A percentile compares a stretch with the other conserved stretches of the same genome.
phyloP scores from a whole-genome alignment of 345 rosid species.

The Ricinus communis region DNA sequence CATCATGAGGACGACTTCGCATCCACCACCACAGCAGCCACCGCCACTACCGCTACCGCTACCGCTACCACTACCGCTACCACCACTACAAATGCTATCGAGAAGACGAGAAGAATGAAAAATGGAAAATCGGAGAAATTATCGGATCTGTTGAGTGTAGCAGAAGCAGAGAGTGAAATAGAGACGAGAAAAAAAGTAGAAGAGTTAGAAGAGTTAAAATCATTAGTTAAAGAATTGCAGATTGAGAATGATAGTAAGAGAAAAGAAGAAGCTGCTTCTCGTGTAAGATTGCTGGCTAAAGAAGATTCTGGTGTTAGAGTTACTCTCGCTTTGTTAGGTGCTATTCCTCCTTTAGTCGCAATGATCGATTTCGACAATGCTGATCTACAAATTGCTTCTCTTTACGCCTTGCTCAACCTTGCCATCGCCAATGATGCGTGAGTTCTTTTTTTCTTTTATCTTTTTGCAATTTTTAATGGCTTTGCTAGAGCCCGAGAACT shows the following conservation, averaged over 20 bases:
- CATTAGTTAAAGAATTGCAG: conserved; percentile 66
- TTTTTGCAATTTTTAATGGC: not conserved
- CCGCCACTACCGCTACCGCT: conserved; percentile 23
- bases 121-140: conserved; percentile 72
- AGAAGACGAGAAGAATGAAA: conserved; percentile 2
- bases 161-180: conserved; percentile 62
- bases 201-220: conserved; percentile 61
- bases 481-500: too few species aligned
- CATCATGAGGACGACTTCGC: conserved; percentile 32
- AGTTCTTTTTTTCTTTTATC: conserved; percentile 28
- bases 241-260: conserved; percentile 31
- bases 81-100: not conserved
- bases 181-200: conserved; percentile 76
- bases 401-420: conserved; percentile 87
- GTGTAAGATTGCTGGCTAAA: conserved; percentile 67
- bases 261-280: conserved; percentile 58
- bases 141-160: conserved; percentile 69
- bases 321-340: conserved; percentile 87
- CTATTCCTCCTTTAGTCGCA: conserved; percentile 86
- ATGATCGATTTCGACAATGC: conserved; percentile 62
- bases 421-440: conserved; percentile 88
- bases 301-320: conserved; percentile 70
- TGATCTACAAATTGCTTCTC: conserved; percentile 65
- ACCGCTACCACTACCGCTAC: conserved; percentile 11
- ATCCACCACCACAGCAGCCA: not conserved